Evolutionary conservation across 306 rosid genomes (phyloP), one percentile per base, ranked within the genome.

Genomic region (Ceratonia siliqua): DNA sequence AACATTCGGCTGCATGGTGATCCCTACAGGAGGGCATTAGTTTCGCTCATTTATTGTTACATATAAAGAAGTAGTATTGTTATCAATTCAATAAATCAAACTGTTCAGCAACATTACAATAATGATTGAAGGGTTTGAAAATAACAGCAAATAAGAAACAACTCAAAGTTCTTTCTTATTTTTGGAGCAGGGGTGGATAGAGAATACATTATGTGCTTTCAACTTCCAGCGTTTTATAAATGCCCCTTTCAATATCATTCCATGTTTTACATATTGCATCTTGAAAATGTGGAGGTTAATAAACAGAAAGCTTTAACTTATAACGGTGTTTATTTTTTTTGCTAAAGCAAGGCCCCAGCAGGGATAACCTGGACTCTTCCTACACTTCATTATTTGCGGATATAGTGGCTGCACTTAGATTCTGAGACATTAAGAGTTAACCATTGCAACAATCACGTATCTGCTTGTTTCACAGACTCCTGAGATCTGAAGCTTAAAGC

Each of bases 21-120:
- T 43, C 84, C 87, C 94, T 87, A 73, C 73, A 79, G 15, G 2
- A 63, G 81, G 76, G 32, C 79, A 77, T n/a, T n/a, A n/a, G n/a
- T n/a, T n/a, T n/a, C n/a, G n/a, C n/a, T n/a, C n/a, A n/a, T n/a
- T n/a, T n/a, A n/a, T n/a, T n/a, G n/a, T n/a, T n/a, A n/a, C n/a
- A n/a, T n/a, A n/a, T 65, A 42, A 56, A 74, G 13, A 17, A 80
- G 6, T 38, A 48, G 36, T 12, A 27, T 0, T 54, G 54, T n/a
- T 48, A 62, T 10, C 11, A 13, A 58, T 30, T 42, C n/a, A 39
- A 52, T 1, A 38, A 62, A 78, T 58, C 33, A 42, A 73, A 45
- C 3, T 52, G 49, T 27, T 55, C 42, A 14, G 22, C 42, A 24
- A 32, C 22, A 15, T 28, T 32, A 6, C 5, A 58, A 30, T 28